phyloP scores from a whole-genome alignment of 768 basidiomycete species.

The Suillus fuscotomentosus region DNA sequence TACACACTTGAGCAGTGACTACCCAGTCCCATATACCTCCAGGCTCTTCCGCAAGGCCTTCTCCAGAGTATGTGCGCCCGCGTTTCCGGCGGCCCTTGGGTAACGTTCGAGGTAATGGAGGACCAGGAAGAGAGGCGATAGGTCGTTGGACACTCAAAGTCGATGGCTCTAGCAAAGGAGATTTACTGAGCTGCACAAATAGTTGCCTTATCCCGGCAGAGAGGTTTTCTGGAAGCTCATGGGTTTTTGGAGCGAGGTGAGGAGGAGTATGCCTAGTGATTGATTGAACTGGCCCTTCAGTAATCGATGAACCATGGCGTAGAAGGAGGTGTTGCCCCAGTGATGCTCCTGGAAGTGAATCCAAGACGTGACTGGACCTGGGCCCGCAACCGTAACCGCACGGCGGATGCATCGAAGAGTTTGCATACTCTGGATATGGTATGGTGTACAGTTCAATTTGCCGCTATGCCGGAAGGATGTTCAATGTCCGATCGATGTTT shows the following conservation, averaged over 20 bases:
- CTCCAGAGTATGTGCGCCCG: conserved; percentile 66
- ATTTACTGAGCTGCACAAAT: conserved; percentile 53
- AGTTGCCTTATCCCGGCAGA: conserved; percentile 54
- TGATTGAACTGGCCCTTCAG: conserved; percentile 23
- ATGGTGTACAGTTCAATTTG: neutral
- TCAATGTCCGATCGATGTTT: no score
- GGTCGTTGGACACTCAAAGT: conserved; percentile 56
- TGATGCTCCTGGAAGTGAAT: neutral
- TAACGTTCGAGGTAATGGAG: conserved; percentile 51
- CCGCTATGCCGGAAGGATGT: no score
- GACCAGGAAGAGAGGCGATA: conserved; percentile 49
- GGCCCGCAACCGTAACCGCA: neutral
- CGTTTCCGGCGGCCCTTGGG: conserved; percentile 65
- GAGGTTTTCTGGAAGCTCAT: conserved; percentile 44
- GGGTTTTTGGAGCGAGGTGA: conserved; percentile 27
- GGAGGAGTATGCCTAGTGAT: conserved; percentile 20
- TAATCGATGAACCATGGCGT: conserved; percentile 74
- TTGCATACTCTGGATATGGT: conserved; percentile 13
- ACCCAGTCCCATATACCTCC: conserved; percentile 77
- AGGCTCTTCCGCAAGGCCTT: conserved; percentile 50
- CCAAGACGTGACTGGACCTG: neutral
- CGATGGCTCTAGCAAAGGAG: conserved; percentile 68
- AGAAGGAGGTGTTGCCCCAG: conserved; percentile 1
- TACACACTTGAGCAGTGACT: conserved; percentile 64
- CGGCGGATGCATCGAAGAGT: conserved; percentile 15